These are phyloP conservation scores for Neoboletus subvelutipes DNA, from an alignment of 768 basidiomycete genomes.

Conservation along the genomic window DNA sequence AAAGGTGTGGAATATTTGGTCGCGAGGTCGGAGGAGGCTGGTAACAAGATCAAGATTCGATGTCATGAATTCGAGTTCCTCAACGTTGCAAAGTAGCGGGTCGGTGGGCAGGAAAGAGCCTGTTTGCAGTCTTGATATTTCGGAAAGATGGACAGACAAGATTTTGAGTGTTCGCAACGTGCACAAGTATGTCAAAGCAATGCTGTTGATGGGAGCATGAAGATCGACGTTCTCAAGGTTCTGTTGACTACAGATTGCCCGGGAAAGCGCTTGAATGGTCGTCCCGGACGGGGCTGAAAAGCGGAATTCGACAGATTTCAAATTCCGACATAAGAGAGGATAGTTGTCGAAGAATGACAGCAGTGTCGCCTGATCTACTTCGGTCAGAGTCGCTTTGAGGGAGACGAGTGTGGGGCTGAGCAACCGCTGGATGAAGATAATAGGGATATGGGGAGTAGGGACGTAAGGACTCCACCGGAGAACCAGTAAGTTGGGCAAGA, in stretches of 20 bases:
- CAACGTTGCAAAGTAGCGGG: background rate
- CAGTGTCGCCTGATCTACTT: constrained; percentile 3
- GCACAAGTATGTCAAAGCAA: constrained; percentile 6
- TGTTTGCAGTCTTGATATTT: background rate
- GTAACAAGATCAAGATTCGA: constrained; percentile 7
- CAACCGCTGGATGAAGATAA: constrained; percentile 8
- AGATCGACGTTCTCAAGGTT: background rate
- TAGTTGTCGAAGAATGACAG: constrained; percentile 13
- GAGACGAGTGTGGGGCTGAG: constrained; percentile 13
- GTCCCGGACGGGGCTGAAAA: background rate
- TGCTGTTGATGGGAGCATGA: background rate
- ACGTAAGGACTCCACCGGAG: constrained; percentile 1
- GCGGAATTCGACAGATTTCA: constrained; percentile 3
- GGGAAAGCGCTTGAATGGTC: constrained; percentile 3
- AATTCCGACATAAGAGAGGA: background rate
- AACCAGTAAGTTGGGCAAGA: constrained; percentile 10
- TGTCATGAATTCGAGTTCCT: background rate
- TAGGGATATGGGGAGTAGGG: background rate
- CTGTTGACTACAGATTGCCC: background rate
- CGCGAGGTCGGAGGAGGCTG: constrained; percentile 6
- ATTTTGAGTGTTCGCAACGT: constrained; percentile 8
- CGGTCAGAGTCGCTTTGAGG: background rate
- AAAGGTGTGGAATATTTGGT: constrained; percentile 10
- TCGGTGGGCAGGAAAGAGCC: background rate
- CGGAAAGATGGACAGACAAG: background rate